Base-by-base conservation (phyloP, 805 yeast genomes). In the Candida saitoana region DNA sequence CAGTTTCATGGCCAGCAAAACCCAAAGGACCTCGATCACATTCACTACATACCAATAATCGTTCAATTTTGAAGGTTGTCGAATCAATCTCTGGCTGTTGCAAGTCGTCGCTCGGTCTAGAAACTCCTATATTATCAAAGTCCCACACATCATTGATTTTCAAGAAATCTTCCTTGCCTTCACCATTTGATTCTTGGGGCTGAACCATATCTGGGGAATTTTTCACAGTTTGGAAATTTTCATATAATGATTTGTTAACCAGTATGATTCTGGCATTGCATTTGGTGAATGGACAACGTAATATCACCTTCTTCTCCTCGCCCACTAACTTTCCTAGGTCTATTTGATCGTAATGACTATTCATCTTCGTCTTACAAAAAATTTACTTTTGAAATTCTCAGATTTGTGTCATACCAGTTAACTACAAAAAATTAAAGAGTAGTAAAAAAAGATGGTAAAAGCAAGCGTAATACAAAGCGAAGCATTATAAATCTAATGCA, bases 21-120 rank as follows among this genome's bases (percentile, higher is more conserved):
- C 95, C 95, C 15, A 85, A 51, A 0, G 91, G 91, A 0, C 95
- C 95, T 44, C 73, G 69, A 50, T 84, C 90, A 62, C 95, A 85
- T 46, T 82, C 89, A 4, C 88, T 78, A 57, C 95, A 85, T 2
- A 80, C 71, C 32, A 85, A 59, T 36, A 79, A 68, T 40, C 88
- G 64, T 36, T 73, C 74, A 17, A 83, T 59, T 18, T 62, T 60
- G 11, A 65, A 53, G 18, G 46, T 39, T 2, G 7, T 12, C 8
- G 42, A 16, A 17, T 38, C 49, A 22, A 43, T 43, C 2, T 46
- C 41, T 6, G 51, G 44, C 11, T 55, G 42, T 8, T 38, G 27
- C 3, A 54, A 56, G 11, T 43, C 42, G 16, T 59, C 61, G 1
- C 68, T 38, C 1, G 71, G 64, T 43, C 72, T 72, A 1, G 89